Conservation (phyloP, 257 asterid genomes). For the Nicotiana paniculata region DNA sequence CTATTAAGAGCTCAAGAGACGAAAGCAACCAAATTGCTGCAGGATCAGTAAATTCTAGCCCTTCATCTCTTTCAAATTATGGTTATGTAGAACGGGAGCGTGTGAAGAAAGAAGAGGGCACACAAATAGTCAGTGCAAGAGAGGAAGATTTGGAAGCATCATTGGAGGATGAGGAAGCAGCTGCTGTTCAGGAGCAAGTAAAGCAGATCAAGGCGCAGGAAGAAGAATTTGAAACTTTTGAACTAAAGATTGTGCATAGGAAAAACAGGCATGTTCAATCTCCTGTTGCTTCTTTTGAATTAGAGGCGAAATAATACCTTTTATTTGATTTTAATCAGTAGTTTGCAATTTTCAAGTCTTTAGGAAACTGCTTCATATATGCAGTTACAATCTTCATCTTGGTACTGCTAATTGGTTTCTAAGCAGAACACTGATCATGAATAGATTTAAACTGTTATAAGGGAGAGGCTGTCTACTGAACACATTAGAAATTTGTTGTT, state of each 20-base stretch:
- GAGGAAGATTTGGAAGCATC: constrained; percentile 14
- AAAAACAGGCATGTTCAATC: constrained; percentile 23
- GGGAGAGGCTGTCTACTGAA: not conserved
- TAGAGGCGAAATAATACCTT: not conserved
- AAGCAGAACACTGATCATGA: not conserved
- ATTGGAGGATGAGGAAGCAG: constrained; percentile 26
- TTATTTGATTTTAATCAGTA: not conserved
- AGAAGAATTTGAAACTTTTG: constrained; percentile 29
- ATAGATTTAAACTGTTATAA: not conserved
- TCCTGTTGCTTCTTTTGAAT: not conserved
- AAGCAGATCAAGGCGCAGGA: constrained; percentile 28
- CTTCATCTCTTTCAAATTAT: constrained; percentile 23
- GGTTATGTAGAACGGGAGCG: constrained; percentile 11
- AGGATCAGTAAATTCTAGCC: constrained; percentile 22
- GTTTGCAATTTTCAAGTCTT: not conserved
- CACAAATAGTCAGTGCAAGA: constrained; percentile 10
- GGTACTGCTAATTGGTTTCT: not conserved
- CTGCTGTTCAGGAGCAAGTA: constrained; percentile 27
- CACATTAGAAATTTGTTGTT: not conserved
- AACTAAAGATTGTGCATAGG: constrained; percentile 28
- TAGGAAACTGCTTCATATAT: constrained; percentile 1
- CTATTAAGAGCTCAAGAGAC: constrained; percentile 19
- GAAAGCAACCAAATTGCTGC: constrained; percentile 13
- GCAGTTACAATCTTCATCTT: constrained; percentile 4
- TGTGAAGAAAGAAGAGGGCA: constrained; percentile 12